phyloP scores from a whole-genome alignment of 2,329 filamentous ascomycete species.

The Exophiala bonariae region DNA sequence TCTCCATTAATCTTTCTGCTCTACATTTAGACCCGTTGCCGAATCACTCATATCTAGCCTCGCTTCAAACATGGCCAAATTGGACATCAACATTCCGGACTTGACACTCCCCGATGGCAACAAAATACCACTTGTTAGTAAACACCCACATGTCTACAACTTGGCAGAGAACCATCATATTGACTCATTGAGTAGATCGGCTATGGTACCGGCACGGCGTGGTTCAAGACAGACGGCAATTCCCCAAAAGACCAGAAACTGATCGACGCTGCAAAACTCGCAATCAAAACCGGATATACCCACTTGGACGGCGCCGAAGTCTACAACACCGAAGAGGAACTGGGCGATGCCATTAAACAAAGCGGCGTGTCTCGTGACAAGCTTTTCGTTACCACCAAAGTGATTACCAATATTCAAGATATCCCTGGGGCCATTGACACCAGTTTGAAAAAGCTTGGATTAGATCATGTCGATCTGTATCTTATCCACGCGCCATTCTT shows the following conservation, averaged over 20 bases:
- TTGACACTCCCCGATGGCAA: conserved; percentile 28
- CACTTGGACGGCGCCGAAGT: conserved; percentile 65
- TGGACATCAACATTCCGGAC: conserved; percentile 26
- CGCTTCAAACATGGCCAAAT: conserved; percentile 27
- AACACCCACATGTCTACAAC: too few relatives aligned
- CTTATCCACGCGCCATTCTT: conserved; percentile 64
- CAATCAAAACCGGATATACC: conserved; percentile 59
- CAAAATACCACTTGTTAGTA: conserved; percentile 27
- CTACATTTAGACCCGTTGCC: too few relatives aligned
- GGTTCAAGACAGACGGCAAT: conserved; percentile 55
- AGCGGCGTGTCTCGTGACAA: conserved; percentile 47
- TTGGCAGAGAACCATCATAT: too few relatives aligned
- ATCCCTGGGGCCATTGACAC: conserved; percentile 56
- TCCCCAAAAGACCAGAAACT: conserved; percentile 52
- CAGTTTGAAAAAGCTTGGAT: conserved; percentile 59
- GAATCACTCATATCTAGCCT: too few relatives aligned
- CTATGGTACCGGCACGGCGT: conserved; percentile 65
- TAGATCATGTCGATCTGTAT: conserved; percentile 65
- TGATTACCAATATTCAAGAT: conserved; percentile 52
- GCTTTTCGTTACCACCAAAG: conserved; percentile 59
- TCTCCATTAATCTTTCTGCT: too few relatives aligned
- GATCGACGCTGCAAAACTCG: conserved; percentile 57
- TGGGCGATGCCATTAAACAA: conserved; percentile 51
- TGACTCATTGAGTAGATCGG: conserved; percentile 45
- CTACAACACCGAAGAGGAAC: conserved; percentile 50